Conservation (phyloP, 768 basidiomycete genomes). For the Lactarius indigo region DNA sequence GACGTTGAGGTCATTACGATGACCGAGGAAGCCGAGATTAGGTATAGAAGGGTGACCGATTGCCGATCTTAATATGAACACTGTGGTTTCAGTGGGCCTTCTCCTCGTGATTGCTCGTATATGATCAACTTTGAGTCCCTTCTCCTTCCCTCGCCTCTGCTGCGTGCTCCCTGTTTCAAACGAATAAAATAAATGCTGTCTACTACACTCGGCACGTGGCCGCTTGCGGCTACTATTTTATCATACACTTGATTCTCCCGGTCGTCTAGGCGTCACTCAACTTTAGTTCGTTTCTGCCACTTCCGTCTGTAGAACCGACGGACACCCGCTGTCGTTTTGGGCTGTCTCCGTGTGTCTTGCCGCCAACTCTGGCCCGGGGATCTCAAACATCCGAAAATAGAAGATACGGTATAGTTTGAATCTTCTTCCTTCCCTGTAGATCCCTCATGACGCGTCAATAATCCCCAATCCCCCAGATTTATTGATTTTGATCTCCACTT, state of each 20-base stretch:
- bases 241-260: background rate
- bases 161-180: constrained; percentile 11
- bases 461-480: constrained; percentile 12
- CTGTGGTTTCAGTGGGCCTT: constrained; percentile 14
- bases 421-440: constrained; percentile 15
- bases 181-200: background rate
- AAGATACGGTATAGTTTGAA: constrained; percentile 10
- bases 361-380: background rate
- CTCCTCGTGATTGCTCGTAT: constrained; percentile 12
- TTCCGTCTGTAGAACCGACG: background rate
- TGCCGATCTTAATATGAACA: constrained; percentile 9
- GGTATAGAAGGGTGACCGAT: constrained; percentile 12
- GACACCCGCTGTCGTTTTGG: background rate
- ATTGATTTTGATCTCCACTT: constrained; percentile 22
- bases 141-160: constrained; percentile 5
- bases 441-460: constrained; percentile 10
- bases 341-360: background rate
- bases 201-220: constrained; percentile 4
- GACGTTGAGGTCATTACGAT: background rate
- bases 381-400: constrained; percentile 2
- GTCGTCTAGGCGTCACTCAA: background rate
- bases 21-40: constrained; percentile 13
- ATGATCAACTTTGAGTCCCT: constrained; percentile 6
- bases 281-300: background rate
- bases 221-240: background rate